A percentile compares a stretch with the other conserved stretches of the same genome.
These are phyloP conservation scores for Hemerocallis citrina DNA, from an alignment of 106 monocot genomes.

Conservation along the genomic window DNA sequence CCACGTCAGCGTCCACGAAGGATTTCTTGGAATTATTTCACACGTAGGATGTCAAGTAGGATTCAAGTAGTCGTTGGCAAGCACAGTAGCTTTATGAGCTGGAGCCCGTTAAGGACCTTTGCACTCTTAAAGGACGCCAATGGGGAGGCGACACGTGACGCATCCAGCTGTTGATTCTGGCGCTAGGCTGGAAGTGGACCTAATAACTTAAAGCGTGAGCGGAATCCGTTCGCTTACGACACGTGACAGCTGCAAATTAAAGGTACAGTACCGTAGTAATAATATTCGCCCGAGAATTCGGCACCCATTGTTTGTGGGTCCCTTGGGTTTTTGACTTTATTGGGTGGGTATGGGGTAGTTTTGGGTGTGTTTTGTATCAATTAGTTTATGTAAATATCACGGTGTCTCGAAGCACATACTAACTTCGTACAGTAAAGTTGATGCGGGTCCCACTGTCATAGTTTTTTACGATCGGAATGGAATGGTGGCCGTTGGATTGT, in stretches of 20 bases:
- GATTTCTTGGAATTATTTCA: not conserved
- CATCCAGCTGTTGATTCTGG: not conserved
- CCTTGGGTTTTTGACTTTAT: too few relatives aligned
- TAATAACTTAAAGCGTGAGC: not conserved
- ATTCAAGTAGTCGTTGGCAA: not conserved
- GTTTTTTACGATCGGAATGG: not conserved
- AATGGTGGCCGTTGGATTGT: not conserved
- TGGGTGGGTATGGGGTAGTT: too few relatives aligned
- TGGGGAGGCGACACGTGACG: not conserved
- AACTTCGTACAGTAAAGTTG: not conserved
- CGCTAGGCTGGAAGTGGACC: constrained; percentile 2
- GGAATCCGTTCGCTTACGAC: not conserved
- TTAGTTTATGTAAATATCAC: not conserved
- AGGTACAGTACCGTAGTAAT: too few relatives aligned
- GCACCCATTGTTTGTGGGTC: not conserved
- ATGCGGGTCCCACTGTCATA: not conserved
- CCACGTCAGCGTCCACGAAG: not conserved
- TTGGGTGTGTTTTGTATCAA: not conserved
- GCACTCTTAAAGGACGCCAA: constrained; percentile 1
- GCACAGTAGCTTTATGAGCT: not conserved
- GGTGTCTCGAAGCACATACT: not conserved
- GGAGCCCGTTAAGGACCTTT: not conserved
- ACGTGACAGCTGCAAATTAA: constrained; percentile 2
- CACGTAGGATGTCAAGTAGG: not conserved
- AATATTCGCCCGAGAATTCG: not conserved